phyloP scores from a whole-genome alignment of 2,329 filamentous ascomycete genomes.

The Neofusicoccum ribis region DNA sequence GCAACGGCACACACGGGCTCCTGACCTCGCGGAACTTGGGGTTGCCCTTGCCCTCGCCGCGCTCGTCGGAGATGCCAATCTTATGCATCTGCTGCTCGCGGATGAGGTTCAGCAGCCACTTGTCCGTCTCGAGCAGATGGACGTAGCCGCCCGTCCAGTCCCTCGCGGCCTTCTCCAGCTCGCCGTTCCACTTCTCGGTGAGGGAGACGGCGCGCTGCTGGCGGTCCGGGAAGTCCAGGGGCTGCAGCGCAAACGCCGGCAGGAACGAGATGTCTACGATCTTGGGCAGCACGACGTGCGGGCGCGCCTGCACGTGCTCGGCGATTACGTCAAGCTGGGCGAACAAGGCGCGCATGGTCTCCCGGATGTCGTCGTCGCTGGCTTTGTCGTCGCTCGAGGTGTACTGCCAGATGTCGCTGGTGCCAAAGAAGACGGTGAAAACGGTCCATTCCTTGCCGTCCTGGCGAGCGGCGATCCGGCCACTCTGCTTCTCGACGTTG shows the following conservation, averaged over 20 bases:
- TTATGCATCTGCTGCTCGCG: constrained; percentile 35
- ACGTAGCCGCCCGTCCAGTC: constrained; percentile 34
- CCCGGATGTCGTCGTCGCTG: constrained; percentile 33
- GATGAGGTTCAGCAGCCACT: constrained; percentile 36
- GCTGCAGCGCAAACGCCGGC: constrained; percentile 32
- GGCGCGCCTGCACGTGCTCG: constrained; percentile 27
- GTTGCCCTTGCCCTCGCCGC: constrained; percentile 32
- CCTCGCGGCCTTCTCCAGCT: constrained; percentile 30
- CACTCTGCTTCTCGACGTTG: constrained; percentile 29
- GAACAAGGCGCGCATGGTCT: constrained; percentile 36
- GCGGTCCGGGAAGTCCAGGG: constrained; percentile 30
- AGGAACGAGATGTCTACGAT: constrained; percentile 39
- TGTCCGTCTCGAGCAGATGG: constrained; percentile 35
- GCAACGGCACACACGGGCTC: constrained; percentile 33
- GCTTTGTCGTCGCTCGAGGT: constrained; percentile 29
- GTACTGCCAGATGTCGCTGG: constrained; percentile 39
- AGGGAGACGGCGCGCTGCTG: constrained; percentile 37
- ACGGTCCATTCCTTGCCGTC: constrained; percentile 32
- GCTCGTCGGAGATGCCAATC: constrained; percentile 33
- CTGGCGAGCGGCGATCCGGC: constrained; percentile 27
- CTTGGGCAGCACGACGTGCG: constrained; percentile 33
- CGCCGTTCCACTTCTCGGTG: constrained; percentile 38
- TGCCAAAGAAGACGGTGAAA: constrained; percentile 40
- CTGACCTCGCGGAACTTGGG: constrained; percentile 37
- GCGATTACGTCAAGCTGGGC: constrained; percentile 36